Evolutionary conservation across 371 early-diverging fungal species (phyloP).

Genomic region (Rhizomucor miehei): DNA sequence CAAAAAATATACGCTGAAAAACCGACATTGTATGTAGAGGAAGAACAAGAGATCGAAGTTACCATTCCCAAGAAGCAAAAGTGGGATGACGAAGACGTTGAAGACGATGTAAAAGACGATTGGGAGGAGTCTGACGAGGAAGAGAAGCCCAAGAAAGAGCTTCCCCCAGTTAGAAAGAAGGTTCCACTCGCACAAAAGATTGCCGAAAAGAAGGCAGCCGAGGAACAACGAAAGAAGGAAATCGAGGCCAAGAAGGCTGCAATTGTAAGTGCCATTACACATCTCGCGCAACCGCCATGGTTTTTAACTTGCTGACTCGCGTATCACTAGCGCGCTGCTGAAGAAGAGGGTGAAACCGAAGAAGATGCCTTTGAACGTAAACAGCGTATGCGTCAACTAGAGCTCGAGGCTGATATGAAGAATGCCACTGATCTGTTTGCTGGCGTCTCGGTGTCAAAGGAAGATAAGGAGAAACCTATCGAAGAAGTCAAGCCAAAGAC

Average conservation of each 20-base stretch:
- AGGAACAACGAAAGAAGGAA: constrained; percentile 61
- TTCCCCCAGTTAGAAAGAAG: constrained; percentile 65
- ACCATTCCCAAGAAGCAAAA: constrained; percentile 47
- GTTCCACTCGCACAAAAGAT: constrained; percentile 73
- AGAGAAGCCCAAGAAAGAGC: constrained; percentile 39
- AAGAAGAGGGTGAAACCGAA: constrained; percentile 52
- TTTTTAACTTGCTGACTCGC: neutral
- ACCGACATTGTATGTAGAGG: constrained; percentile 17
- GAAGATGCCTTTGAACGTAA: constrained; percentile 64
- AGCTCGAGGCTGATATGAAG: constrained; percentile 79
- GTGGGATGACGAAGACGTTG: constrained; percentile 87
- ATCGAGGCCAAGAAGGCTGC: constrained; percentile 52
- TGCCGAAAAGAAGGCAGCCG: constrained; percentile 73
- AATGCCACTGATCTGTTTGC: constrained; percentile 85
- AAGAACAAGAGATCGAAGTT: constrained; percentile 34
- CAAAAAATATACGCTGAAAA: neutral
- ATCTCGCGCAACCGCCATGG: neutral
- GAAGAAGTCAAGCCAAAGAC: constrained; percentile 77
- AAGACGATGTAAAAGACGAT: constrained; percentile 69
- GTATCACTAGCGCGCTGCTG: constrained; percentile 9
- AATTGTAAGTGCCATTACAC: constrained; percentile 26
- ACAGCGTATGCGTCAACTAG: constrained; percentile 62
- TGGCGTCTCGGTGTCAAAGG: constrained; percentile 58
- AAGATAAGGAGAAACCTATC: constrained; percentile 49
- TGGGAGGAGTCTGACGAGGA: constrained; percentile 81